Evolutionary conservation across 805 yeast genomes (phyloP).

Genomic region (Kazachstania kunashirensis): DNA sequence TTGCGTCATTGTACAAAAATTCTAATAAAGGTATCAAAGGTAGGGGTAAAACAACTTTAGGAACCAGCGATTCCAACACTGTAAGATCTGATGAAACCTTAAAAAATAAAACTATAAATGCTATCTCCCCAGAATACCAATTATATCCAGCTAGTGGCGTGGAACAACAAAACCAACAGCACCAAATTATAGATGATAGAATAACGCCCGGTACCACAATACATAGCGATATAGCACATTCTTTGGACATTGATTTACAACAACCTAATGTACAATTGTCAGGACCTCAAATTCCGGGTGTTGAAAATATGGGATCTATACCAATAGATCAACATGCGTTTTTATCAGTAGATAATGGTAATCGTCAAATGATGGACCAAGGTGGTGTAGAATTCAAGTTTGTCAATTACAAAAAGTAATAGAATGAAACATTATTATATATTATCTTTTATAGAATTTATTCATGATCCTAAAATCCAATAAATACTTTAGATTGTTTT

Average conservation of each 20-base stretch:
- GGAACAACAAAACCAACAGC: neutral
- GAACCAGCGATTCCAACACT: no score
- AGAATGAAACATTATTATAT: neutral
- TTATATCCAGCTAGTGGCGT: neutral
- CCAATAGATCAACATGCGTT: neutral
- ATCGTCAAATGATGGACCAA: neutral
- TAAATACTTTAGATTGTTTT: no score
- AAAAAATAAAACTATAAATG: no score
- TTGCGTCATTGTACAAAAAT: slow-evolving; percentile 74
- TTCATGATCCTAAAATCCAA: no score
- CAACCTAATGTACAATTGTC: neutral
- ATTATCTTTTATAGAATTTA: no score
- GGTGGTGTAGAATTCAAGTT: slow-evolving; percentile 1
- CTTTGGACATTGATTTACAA: neutral
- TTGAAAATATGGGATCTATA: neutral
- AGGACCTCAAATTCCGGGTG: neutral
- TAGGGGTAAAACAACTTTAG: slow-evolving; percentile 11
- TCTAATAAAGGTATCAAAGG: slow-evolving; percentile 63
- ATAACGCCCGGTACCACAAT: neutral
- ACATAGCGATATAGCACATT: neutral
- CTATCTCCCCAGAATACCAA: neutral
- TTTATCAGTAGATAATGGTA: neutral
- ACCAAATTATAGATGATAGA: neutral
- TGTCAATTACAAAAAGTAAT: slow-evolving; percentile 1
- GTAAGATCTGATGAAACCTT: no score